Base-by-base conservation (phyloP, 345 rosid genomes). In the Moringa oleifera region DNA sequence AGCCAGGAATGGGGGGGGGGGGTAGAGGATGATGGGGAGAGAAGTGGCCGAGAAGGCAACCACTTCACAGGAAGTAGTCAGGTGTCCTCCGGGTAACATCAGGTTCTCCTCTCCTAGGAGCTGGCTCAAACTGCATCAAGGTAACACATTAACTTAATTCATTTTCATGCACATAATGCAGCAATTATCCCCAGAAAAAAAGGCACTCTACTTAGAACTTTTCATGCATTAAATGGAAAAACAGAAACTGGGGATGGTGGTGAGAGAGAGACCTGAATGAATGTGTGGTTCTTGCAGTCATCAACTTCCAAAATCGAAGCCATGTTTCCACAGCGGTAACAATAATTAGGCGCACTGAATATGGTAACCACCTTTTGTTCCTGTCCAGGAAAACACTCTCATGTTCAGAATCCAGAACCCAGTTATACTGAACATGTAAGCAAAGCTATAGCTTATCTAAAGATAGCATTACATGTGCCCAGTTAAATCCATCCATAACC, bases 241-340 rank as follows among this genome's bases (percentile, higher is more conserved):
- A 11, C 33, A 46, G 45, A 23, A 23, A 24, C 24, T 6, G 51
- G 51, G 9, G 33, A 60, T 36, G 49, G 31, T 55, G 55, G n/a
- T 54, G 5, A 68, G 67, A 31, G 67, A 31, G 4, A 67, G n/a
- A 90, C 99, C 99, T 94, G 97, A 68, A 88, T 90, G 80, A 94
- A 94, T 5, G 92, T 82, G 75, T 86, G 97, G 69, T 78, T 81
- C 71, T 78, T 81, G 95, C 86, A 88, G 78, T 88, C 96, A 57
- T 94, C 99, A 23, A 94, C 97, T 81, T 94, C 99, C 74, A 94
- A 76, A 69, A 94, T 90, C 10, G 97, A 94, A 64, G 99, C 99
- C 99, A 90, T 94, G 85, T 94, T 94, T 64, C 99, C 99, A 75
- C 99, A 94, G 52, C 97, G 99, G 65, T 94, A 94, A 76, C 96